Base-by-base conservation (phyloP, 345 rosid species). In the Aquilaria sinensis region DNA sequence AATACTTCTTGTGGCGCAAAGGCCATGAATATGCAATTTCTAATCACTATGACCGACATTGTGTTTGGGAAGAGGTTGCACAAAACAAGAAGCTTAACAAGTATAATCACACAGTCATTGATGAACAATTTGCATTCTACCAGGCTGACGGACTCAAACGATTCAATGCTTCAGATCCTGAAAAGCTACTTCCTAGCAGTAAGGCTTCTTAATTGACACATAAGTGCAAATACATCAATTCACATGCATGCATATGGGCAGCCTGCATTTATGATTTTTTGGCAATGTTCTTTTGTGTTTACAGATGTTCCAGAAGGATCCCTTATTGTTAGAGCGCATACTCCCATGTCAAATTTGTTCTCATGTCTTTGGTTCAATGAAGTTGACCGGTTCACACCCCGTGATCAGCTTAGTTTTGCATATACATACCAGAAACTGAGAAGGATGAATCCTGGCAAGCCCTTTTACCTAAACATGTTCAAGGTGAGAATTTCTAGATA, bases 331-430 rank as follows among this genome's bases (percentile, higher is more conserved):
- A 75, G 97, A 72, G 99, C 96, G 0, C 99, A 94, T 74, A 90
- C 97, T 34, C 99, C 97, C 2, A 88, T 94, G 99, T 88, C 99
- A 13, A 94, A 94, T 68, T 77, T 94, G 58, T 94, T 94, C 70
- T 94, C 99, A 5, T 90, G 99, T 73, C 97, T 94, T 31, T 94
- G 99, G 99, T 94, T 86, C 83, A 94, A 94, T 47, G 99, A 94
- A 78, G 95, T 94, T 51, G 96, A 88, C 34, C 96, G 89, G 43
- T 94, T 94, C 69, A 94, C 99, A 72, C 85, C 97, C 48, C 89
- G 99, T 53, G 99, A 94, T 76, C 99, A 94, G 77, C 91, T 94
- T 58, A 94, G 99, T 77, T 94, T 90, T 65, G 80, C 94, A 3
- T 90, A 82, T 64, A 81, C 97, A 12, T 88, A 90, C 77, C 84